Conservation (phyloP, 1,139 yeast genomes). For the Debaryomycetaceae sp. region DNA sequence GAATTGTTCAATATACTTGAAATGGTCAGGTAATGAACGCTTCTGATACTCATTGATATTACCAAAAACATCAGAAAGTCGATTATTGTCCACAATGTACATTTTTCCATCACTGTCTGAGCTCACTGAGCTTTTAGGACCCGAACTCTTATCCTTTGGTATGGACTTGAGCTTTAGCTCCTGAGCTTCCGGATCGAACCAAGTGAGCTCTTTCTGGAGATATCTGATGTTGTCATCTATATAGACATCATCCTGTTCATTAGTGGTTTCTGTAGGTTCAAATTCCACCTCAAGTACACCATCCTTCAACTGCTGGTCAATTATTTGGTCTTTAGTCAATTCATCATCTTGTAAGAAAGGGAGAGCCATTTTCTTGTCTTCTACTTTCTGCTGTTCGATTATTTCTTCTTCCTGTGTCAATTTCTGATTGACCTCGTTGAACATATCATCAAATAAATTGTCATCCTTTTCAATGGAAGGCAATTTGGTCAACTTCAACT, state of each 20-base stretch:
- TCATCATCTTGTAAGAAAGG: constrained; percentile 45
- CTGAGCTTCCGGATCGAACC: constrained; percentile 16
- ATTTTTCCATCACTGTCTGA: constrained; percentile 10
- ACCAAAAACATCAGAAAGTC: constrained; percentile 26
- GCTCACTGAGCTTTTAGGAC: background rate
- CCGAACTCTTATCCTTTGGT: background rate
- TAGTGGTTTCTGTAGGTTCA: constrained; percentile 1
- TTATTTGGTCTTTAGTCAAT: constrained; percentile 40
- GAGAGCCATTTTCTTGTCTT: constrained; percentile 14
- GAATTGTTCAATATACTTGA: constrained; percentile 39
- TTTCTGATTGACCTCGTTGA: constrained; percentile 26
- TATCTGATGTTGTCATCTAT: constrained; percentile 34
- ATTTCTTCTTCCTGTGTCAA: constrained; percentile 11
- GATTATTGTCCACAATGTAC: constrained; percentile 25
- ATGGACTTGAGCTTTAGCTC: background rate
- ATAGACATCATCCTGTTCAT: constrained; percentile 21
- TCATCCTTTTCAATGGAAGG: constrained; percentile 33
- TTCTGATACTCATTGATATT: constrained; percentile 26
- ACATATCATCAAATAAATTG: constrained; percentile 32
- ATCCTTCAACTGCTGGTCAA: constrained; percentile 39
- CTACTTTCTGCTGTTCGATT: background rate
- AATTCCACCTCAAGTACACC: constrained; percentile 3
- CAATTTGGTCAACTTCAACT: constrained; percentile 14
- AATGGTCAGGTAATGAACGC: constrained; percentile 33
- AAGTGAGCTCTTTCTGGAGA: constrained; percentile 29